These are phyloP conservation scores for Scalesia atractyloides DNA, from an alignment of 129 eudicot genomes.

Conservation along the genomic window DNA sequence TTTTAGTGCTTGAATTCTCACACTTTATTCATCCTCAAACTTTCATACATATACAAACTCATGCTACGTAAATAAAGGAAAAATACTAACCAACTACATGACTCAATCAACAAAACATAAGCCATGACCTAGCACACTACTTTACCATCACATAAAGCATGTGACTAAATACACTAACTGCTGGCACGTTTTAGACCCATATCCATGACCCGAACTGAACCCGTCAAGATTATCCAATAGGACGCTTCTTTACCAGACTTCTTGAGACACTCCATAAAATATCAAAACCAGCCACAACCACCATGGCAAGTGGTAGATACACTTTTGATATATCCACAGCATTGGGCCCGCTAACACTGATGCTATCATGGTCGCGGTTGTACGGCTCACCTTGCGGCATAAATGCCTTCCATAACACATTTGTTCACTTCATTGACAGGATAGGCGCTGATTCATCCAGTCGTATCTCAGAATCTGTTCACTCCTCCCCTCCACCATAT, in stretches of 20 bases:
- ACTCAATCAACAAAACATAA: no score
- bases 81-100: no score
- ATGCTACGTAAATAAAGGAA: no score
- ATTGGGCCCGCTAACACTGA: conserved; percentile 32
- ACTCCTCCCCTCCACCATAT: conserved; percentile 38
- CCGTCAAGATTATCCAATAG: no score
- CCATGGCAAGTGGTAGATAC: conserved; percentile 25
- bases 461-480: conserved; percentile 23
- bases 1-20: no score
- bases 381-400: conserved; percentile 20
- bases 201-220: no score
- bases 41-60: no score
- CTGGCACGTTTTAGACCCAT: no score
- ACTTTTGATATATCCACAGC: conserved; percentile 28
- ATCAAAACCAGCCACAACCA: conserved; percentile 32
- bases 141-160: no score
- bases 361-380: conserved; percentile 21
- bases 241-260: conserved; percentile 25
- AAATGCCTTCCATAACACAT: conserved; percentile 30
- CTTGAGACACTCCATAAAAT: conserved; percentile 27
- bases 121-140: no score
- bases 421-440: conserved; percentile 16
- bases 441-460: neutral
- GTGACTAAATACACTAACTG: no score
- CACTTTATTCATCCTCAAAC: no score